Percentiles rank a stretch among this genome's conserved stretches.
These are phyloP conservation scores for Pseudogymnoascus verrucosus DNA, from an alignment of 2,329 filamentous ascomycete species.

Conservation along the genomic window DNA sequence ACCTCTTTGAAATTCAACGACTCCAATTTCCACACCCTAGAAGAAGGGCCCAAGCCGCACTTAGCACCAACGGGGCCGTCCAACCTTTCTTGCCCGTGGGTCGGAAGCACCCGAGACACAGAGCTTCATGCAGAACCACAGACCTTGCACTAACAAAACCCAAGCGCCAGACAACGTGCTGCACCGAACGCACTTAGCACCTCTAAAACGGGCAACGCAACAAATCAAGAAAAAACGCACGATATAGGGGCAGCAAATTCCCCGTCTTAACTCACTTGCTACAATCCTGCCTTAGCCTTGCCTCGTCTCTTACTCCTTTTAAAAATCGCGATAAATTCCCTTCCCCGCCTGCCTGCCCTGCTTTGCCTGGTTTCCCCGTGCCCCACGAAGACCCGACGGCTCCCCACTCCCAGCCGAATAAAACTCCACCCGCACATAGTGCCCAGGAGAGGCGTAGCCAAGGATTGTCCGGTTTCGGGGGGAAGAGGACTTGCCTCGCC, in stretches of 20 bases:
- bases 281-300: neutral
- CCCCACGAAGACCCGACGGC: neutral
- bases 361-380: neutral
- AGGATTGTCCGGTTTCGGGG: neutral
- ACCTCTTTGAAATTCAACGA: neutral
- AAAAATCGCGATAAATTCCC: neutral
- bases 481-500: neutral
- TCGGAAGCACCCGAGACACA: slow-evolving; percentile 1
- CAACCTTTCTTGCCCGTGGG: neutral
- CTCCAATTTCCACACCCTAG: neutral
- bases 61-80: neutral
- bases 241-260: neutral
- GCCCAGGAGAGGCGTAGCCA: neutral
- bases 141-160: neutral
- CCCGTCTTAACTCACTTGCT: neutral
- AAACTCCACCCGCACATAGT: neutral
- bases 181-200: neutral
- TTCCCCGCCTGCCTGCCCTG: neutral
- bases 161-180: neutral
- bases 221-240: neutral
- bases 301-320: neutral
- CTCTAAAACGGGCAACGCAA: neutral
- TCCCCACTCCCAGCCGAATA: neutral
- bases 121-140: neutral
- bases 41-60: neutral